Evolutionary conservation across 1,139 yeast species (phyloP).

Genomic region (Geotrichum australiense): DNA sequence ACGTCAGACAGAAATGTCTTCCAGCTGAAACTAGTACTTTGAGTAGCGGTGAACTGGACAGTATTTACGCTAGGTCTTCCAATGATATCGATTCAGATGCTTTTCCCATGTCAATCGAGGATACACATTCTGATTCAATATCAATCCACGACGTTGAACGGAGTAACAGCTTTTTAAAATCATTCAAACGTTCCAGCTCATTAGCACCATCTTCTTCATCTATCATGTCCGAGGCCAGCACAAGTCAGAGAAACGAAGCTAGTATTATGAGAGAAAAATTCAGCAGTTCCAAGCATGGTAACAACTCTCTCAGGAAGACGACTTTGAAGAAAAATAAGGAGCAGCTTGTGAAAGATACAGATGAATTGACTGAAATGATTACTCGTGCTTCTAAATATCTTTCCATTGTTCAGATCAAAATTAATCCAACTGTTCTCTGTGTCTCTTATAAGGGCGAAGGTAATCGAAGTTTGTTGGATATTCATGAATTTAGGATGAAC

Average conservation of each 20-base stretch:
- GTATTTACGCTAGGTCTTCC: slow-evolving; percentile 4
- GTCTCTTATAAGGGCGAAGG: slow-evolving; percentile 62
- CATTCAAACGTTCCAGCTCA: neutral
- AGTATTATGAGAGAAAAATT: no score
- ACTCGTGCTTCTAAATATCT: slow-evolving; percentile 60
- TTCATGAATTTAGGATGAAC: slow-evolving; percentile 56
- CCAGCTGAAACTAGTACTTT: neutral
- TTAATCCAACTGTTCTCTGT: slow-evolving; percentile 48
- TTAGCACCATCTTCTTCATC: no score
- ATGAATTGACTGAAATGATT: slow-evolving; percentile 52
- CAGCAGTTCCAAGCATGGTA: no score
- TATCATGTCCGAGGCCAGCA: no score
- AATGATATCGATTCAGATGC: slow-evolving; percentile 3
- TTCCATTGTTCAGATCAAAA: slow-evolving; percentile 53
- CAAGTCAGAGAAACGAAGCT: no score
- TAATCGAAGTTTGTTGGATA: slow-evolving; percentile 57
- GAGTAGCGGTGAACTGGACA: slow-evolving; percentile 10
- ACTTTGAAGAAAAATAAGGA: neutral
- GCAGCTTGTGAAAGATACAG: slow-evolving; percentile 20
- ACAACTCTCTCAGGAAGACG: neutral
- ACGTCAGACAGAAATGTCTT: slow-evolving; percentile 4
- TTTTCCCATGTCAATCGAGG: neutral
- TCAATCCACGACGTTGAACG: neutral
- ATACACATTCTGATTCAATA: slow-evolving; percentile 1
- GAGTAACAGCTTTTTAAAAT: no score